A percentile compares a stretch with the other conserved stretches of the same genome.
Conservation (phyloP, 257 asterid genomes). For the Dorcoceras hygrometricum region DNA sequence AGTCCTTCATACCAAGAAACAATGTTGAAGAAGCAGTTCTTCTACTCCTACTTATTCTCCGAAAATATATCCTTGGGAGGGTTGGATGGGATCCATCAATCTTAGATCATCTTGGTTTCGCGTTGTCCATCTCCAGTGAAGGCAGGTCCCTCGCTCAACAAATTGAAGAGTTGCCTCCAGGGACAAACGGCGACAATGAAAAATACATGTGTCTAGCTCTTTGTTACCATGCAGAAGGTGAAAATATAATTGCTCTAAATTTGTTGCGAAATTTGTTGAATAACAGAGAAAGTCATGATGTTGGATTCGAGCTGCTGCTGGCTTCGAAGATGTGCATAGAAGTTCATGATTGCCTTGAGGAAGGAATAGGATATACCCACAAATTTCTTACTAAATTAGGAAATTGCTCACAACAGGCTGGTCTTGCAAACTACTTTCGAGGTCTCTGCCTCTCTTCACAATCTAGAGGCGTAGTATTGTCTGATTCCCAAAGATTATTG, state of each 20-base stretch:
- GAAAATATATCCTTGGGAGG: slow-evolving; percentile 33
- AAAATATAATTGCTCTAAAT: slow-evolving; percentile 52
- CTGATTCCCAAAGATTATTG: slow-evolving; percentile 53
- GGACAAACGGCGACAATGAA: slow-evolving; percentile 42
- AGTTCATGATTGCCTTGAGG: slow-evolving; percentile 42
- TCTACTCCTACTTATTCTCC: slow-evolving; percentile 57
- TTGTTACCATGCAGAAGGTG: slow-evolving; percentile 69
- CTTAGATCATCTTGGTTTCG: slow-evolving; percentile 68
- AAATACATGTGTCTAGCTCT: slow-evolving; percentile 58
- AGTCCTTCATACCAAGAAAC: slow-evolving; percentile 67
- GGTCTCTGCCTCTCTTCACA: slow-evolving; percentile 65
- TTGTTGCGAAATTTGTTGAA: slow-evolving; percentile 60
- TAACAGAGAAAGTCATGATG: slow-evolving; percentile 44
- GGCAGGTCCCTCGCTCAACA: slow-evolving; percentile 54
- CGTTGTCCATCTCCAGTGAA: slow-evolving; percentile 68
- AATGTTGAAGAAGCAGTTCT: slow-evolving; percentile 86
- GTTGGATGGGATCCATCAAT: slow-evolving; percentile 74
- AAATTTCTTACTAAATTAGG: slow-evolving; percentile 32
- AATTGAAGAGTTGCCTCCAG: slow-evolving; percentile 73
- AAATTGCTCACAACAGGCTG: slow-evolving; percentile 42
- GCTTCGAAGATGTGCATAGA: slow-evolving; percentile 78
- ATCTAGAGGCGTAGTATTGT: slow-evolving; percentile 40
- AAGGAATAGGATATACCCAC: slow-evolving; percentile 48
- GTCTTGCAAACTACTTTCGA: slow-evolving; percentile 46
- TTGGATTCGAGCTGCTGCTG: slow-evolving; percentile 48